These are phyloP conservation scores for Extremus antarcticus DNA, from an alignment of 495 filamentous ascomycete genomes.

Conservation along the genomic window DNA sequence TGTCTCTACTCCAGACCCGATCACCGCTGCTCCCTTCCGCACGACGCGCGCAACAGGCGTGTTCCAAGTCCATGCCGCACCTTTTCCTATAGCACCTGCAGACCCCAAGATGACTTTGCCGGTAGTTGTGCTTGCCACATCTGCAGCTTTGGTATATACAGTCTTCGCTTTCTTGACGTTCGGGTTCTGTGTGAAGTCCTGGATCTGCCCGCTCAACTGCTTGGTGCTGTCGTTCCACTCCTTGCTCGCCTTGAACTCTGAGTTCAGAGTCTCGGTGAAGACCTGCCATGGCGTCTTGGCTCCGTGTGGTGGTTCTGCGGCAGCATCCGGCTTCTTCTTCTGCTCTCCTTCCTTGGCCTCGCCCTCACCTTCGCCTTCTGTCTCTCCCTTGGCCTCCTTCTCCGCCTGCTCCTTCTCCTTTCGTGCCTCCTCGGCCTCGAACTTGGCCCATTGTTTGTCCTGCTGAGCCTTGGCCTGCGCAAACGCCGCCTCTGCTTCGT, in stretches of 20 bases:
- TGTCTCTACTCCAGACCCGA: slow-evolving; percentile 79
- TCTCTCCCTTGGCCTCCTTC: slow-evolving; percentile 27
- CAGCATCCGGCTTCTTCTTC: slow-evolving; percentile 56
- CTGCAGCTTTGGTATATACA: slow-evolving; percentile 74
- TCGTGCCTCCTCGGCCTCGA: slow-evolving; percentile 37
- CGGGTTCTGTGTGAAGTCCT: slow-evolving; percentile 89
- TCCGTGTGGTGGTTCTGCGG: slow-evolving; percentile 87
- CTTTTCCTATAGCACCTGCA: slow-evolving; percentile 72
- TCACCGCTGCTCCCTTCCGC: slow-evolving; percentile 71
- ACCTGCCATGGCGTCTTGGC: slow-evolving; percentile 98
- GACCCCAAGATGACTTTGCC: slow-evolving; percentile 72
- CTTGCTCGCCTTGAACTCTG: slow-evolving; percentile 91
- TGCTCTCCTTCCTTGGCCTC: slow-evolving; percentile 27
- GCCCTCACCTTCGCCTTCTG: slow-evolving; percentile 27
- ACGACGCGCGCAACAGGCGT: slow-evolving; percentile 85
- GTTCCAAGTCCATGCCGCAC: slow-evolving; percentile 95
- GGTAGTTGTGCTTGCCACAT: slow-evolving; percentile 60
- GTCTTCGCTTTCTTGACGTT: slow-evolving; percentile 75
- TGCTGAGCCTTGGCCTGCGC: slow-evolving; percentile 30
- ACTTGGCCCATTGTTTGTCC: slow-evolving; percentile 23
- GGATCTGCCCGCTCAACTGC: slow-evolving; percentile 73
- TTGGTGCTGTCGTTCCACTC: slow-evolving; percentile 99
- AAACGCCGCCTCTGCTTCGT: slow-evolving; percentile 30
- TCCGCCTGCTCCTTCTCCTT: slow-evolving; percentile 24
- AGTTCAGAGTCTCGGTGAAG: slow-evolving; percentile 86